Evolutionary conservation across 1,284 basidiomycete species (phyloP).

Genomic region (Ceratobasidium sp.): DNA sequence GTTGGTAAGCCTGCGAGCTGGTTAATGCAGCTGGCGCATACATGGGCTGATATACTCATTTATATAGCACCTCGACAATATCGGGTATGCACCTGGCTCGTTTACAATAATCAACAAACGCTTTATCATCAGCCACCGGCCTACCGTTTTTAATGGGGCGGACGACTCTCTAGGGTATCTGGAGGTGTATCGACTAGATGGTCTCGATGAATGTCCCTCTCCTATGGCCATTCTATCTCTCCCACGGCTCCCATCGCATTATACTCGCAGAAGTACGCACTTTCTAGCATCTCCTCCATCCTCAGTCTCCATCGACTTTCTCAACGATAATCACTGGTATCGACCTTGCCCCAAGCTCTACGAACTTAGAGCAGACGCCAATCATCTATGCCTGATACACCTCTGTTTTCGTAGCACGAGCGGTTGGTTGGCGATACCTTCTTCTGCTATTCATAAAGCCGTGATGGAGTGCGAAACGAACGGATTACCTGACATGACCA

Average conservation of each 20-base stretch:
- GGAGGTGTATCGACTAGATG: neutral
- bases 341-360: conserved; percentile 16
- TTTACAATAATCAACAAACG: conserved; percentile 6
- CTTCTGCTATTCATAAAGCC: conserved; percentile 2
- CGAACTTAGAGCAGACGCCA: neutral
- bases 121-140: neutral
- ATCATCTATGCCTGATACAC: conserved; percentile 8
- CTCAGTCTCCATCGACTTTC: neutral
- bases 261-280: neutral
- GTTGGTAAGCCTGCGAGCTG: neutral
- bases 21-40: neutral
- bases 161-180: neutral
- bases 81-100: neutral
- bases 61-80: neutral
- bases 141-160: too few relatives aligned
- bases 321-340: neutral
- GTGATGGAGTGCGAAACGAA: neutral
- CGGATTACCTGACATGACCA: conserved; percentile 5
- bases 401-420: neutral
- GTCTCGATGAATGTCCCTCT: too few relatives aligned
- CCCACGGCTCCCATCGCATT: neutral
- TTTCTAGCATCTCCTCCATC: neutral
- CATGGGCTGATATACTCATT: neutral
- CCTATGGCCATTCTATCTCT: neutral
- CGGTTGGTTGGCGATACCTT: conserved; percentile 2